phyloP scores from a whole-genome alignment of 495 filamentous ascomycete genomes.

The Platismatia glauca region DNA sequence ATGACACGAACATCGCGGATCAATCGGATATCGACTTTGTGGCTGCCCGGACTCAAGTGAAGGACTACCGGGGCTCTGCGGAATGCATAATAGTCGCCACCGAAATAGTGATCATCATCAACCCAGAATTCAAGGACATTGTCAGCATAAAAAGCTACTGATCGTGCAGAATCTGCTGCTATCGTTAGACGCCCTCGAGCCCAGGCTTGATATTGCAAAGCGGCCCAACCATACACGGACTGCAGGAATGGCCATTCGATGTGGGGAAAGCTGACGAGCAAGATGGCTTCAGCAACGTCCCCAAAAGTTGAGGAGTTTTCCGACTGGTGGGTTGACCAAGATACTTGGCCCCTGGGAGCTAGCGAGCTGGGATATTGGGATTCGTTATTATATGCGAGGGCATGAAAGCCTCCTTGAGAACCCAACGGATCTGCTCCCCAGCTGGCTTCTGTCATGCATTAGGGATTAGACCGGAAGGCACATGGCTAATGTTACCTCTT shows the following conservation, averaged over 20 bases:
- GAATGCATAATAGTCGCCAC: conserved; percentile 49
- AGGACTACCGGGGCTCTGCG: conserved; percentile 42
- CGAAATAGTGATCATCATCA: conserved; percentile 43
- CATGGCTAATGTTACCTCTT: conserved; percentile 35
- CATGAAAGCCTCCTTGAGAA: conserved; percentile 42
- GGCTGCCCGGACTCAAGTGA: conserved; percentile 38
- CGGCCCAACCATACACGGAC: conserved; percentile 52
- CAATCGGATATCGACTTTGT: conserved; percentile 45
- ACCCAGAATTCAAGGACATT: conserved; percentile 44
- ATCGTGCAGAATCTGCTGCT: conserved; percentile 19
- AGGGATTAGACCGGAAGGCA: neutral
- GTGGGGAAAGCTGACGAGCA: conserved; percentile 39
- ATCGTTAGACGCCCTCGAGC: conserved; percentile 41
- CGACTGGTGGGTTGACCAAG: conserved; percentile 34
- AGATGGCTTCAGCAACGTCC: conserved; percentile 24
- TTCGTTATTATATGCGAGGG: conserved; percentile 32
- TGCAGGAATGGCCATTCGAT: conserved; percentile 45
- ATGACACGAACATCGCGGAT: conserved; percentile 46
- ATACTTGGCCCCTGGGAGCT: conserved; percentile 38
- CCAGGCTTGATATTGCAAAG: conserved; percentile 53
- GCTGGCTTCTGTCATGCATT: conserved; percentile 38
- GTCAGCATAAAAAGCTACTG: conserved; percentile 36
- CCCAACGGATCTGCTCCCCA: conserved; percentile 55
- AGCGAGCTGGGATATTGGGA: conserved; percentile 42
- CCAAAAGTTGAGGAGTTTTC: conserved; percentile 19